phyloP scores from a whole-genome alignment of 139 green algal species.

The Auxenochlorella pyrenoidosa region DNA sequence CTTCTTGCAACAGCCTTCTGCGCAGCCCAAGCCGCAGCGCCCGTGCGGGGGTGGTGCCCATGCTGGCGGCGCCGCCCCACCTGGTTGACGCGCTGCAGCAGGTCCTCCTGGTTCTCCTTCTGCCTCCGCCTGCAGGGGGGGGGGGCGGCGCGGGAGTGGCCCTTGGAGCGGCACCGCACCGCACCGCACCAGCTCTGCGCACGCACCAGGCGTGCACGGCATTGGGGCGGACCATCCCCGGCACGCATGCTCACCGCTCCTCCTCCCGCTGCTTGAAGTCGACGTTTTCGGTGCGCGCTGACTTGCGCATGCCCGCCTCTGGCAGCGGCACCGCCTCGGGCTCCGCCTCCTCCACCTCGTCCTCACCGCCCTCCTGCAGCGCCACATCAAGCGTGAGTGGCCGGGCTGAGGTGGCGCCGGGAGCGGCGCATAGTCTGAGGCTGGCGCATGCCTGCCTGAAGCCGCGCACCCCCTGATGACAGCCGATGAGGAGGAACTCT shows the following conservation, averaged over 20 bases:
- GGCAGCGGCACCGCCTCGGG: slow-evolving; percentile 40
- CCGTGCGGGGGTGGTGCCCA: no score
- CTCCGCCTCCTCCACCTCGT: slow-evolving; percentile 45
- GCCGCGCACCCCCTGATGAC: no score
- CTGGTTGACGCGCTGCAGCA: slow-evolving; percentile 83
- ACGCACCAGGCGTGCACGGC: no score
- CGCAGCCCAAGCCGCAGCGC: no score
- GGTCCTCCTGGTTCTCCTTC: slow-evolving; percentile 83
- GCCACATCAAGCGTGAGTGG: not conserved
- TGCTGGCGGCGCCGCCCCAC: not conserved
- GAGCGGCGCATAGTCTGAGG: no score
- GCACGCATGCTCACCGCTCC: slow-evolving; percentile 53
- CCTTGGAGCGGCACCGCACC: no score
- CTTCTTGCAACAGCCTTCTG: no score
- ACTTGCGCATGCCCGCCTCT: slow-evolving; percentile 46
- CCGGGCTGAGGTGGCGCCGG: not conserved
- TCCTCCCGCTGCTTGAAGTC: slow-evolving; percentile 80
- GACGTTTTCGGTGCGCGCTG: slow-evolving; percentile 77
- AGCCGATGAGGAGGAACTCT: no score
- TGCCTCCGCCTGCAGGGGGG: slow-evolving; percentile 64
- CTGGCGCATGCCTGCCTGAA: not conserved
- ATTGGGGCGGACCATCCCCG: not conserved
- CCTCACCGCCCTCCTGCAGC: slow-evolving; percentile 53
- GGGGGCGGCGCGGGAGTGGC: not conserved
- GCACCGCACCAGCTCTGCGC: no score